Evolutionary conservation across 805 yeast species (phyloP).

Genomic region (Zygoascus ofunaensis): DNA sequence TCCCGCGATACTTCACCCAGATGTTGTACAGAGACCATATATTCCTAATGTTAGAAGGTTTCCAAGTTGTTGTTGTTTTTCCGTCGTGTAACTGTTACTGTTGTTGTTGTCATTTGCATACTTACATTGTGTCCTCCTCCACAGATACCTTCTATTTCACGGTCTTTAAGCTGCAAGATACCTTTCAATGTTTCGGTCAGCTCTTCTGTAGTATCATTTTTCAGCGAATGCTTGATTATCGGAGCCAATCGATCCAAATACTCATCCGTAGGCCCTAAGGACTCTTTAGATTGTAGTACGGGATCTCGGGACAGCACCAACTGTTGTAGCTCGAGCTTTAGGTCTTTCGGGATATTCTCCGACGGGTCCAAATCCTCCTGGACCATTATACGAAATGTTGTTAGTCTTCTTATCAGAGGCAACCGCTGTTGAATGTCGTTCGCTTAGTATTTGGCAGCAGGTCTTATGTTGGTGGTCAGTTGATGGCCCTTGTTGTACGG

Average conservation of each 20-base stretch:
- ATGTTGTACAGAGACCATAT: slow-evolving; percentile 43
- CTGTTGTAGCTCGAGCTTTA: slow-evolving; percentile 18
- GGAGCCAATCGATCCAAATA: slow-evolving; percentile 76
- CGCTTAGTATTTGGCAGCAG: too few species aligned
- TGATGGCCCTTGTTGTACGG: too few species aligned
- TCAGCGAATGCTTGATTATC: slow-evolving; percentile 54
- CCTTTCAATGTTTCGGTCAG: slow-evolving; percentile 47
- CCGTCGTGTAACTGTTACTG: background rate
- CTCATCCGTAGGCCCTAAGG: slow-evolving; percentile 37
- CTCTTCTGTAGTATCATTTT: slow-evolving; percentile 43
- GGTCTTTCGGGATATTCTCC: slow-evolving; percentile 9
- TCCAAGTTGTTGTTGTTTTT: background rate
- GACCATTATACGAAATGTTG: background rate
- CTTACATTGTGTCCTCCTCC: slow-evolving; percentile 42
- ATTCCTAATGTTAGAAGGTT: slow-evolving; percentile 21
- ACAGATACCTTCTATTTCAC: slow-evolving; percentile 54
- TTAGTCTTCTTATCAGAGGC: background rate
- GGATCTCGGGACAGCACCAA: slow-evolving; percentile 17
- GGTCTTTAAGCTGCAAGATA: slow-evolving; percentile 51
- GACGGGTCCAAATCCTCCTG: slow-evolving; percentile 3
- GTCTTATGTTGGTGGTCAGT: too few species aligned
- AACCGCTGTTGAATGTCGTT: too few species aligned
- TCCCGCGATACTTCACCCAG: slow-evolving; percentile 52
- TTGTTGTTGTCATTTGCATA: too few species aligned
- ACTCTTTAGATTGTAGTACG: slow-evolving; percentile 10